Evolutionary conservation across 2,329 filamentous ascomycete species (phyloP), one percentile per base, ranked within the genome.

Genomic region (Fusarium chlamydosporum): DNA sequence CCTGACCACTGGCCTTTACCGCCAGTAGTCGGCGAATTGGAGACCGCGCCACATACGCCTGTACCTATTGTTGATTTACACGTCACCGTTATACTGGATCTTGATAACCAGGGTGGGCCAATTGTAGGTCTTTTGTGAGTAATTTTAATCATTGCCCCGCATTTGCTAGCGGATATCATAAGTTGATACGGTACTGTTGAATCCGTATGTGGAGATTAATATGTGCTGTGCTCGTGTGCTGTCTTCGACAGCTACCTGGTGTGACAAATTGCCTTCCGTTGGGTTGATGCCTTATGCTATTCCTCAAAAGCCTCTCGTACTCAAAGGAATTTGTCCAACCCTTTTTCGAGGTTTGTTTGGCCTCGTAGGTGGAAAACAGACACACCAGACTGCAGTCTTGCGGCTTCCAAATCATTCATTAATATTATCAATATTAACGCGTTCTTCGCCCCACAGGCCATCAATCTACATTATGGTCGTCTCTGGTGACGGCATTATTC

Each of bases 171-270:
- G 6, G 16, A 23, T 13, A 34, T 16, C 4, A n/a, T 35, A 5
- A 48, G 11, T 48, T 48, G 45, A 48, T 48, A 35, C 31, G 45
- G 11, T 48, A 13, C 26, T 35, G 11, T 48, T 35, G 20, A 48
- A 48, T 26, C 20, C 16, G 20, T 23, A 48, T 48, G 45, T 48
- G 45, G 45, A 35, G 45, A 48, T 48, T 35, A 18, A 48, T 35
- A 35, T 48, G 45, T 48, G 45, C 7, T 48, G 45, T 48, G 45
- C 20, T 26, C 26, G 20, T 48, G 45, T 48, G 45, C 45, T 48
- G 45, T 48, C 45, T 35, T 8, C 15, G n/a, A 35, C 27, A 47
- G 7, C 23, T 43, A n/a, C n/a, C 43, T 47, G 43, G 45, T 18
- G 15, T 34, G 29, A 48, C 29, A 48, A 10, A 48, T 23, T 35